Conservation (phyloP, 2,329 filamentous ascomycete species). For the Fusarium sp. region DNA sequence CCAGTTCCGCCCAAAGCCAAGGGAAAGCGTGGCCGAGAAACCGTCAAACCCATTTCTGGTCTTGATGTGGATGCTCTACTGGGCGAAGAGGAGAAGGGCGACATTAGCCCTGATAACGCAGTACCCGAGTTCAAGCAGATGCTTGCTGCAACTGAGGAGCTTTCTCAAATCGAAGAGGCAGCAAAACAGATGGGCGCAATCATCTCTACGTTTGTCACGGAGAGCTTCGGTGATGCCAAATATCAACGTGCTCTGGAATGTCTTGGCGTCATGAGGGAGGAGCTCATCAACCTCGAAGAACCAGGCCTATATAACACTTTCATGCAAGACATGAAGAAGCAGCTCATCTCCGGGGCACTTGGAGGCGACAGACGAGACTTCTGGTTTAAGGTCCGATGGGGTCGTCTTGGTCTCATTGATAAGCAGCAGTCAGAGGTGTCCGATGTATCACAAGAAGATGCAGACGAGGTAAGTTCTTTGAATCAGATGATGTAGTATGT, state of each 20-base stretch:
- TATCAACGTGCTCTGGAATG: conserved; percentile 81
- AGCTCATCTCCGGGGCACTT: conserved; percentile 72
- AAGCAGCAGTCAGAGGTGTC: conserved; percentile 68
- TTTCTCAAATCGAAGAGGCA: conserved; percentile 70
- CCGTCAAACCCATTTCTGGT: conserved; percentile 84
- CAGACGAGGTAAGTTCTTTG: conserved; percentile 60
- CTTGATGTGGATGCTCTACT: conserved; percentile 86
- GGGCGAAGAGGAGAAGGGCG: conserved; percentile 56
- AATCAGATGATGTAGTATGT: background rate
- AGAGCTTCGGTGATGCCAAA: conserved; percentile 77
- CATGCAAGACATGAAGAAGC: conserved; percentile 73
- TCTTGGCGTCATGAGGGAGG: conserved; percentile 78
- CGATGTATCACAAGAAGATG: conserved; percentile 73
- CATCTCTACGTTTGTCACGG: conserved; percentile 71
- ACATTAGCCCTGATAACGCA: conserved; percentile 73
- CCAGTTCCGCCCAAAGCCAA: conserved; percentile 81
- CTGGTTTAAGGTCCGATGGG: conserved; percentile 77
- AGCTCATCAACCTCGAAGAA: conserved; percentile 78
- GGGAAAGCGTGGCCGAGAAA: conserved; percentile 73
- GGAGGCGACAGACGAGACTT: conserved; percentile 82
- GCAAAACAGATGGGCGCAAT: conserved; percentile 78
- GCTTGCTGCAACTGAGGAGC: conserved; percentile 66
- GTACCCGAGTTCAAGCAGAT: conserved; percentile 91
- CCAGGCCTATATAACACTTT: conserved; percentile 80
- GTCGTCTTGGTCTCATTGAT: conserved; percentile 77